Evolutionary conservation across 305 asterid genomes (phyloP).

Genomic region (Solanum hybrid): DNA sequence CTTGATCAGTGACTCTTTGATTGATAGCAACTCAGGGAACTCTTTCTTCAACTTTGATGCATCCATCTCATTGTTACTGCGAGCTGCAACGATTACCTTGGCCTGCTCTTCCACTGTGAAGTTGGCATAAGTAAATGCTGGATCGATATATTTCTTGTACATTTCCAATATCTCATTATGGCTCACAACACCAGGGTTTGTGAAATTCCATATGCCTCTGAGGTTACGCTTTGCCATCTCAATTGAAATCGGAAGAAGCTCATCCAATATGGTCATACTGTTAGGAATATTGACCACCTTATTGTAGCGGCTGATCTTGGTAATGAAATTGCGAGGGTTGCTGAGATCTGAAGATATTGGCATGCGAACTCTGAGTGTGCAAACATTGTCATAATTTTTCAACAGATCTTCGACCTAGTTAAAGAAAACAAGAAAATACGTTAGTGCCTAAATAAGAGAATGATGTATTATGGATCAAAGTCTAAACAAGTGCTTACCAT

Average conservation of each 20-base stretch:
- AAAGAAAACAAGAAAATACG: background rate
- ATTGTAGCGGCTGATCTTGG: conserved; percentile 53
- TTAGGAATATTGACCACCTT: conserved; percentile 73
- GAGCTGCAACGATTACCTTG: conserved; percentile 61
- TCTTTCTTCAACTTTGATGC: conserved; percentile 62
- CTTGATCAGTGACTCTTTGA: conserved; percentile 63
- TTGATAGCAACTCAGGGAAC: conserved; percentile 57
- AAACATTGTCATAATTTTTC: conserved; percentile 61
- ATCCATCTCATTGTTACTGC: conserved; percentile 69
- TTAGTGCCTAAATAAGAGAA: background rate
- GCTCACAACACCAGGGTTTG: conserved; percentile 68
- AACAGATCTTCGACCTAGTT: conserved; percentile 65
- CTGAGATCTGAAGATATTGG: conserved; percentile 58
- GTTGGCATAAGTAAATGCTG: conserved; percentile 43
- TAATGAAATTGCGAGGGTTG: conserved; percentile 69
- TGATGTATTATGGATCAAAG: conserved; percentile 45
- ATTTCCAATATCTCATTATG: conserved; percentile 67
- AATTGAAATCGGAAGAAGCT: conserved; percentile 61
- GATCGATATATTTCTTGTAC: conserved; percentile 58
- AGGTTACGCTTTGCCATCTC: conserved; percentile 75
- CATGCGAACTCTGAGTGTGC: conserved; percentile 67
- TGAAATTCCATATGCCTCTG: conserved; percentile 62
- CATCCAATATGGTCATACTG: conserved; percentile 71
- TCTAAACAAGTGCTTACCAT: conserved; percentile 42
- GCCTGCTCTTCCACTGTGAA: conserved; percentile 72